Percentiles rank a stretch among this genome's conserved stretches.
These are phyloP conservation scores for Grammothele lineata DNA, from an alignment of 768 basidiomycete species.

Conservation along the genomic window DNA sequence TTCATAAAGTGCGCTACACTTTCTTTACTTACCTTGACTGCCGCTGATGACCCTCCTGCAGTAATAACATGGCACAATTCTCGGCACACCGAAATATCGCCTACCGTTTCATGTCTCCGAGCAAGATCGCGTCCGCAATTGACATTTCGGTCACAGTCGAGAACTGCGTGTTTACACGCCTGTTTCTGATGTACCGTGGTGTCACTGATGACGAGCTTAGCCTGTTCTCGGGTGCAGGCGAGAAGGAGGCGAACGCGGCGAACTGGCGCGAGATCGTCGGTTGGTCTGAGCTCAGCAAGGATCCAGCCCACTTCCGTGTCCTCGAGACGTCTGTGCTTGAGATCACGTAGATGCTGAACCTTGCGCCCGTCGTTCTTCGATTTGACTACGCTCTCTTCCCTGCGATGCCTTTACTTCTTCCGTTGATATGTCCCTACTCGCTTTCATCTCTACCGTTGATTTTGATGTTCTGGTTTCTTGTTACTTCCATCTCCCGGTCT, in stretches of 20 bases:
- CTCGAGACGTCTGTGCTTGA: conserved; percentile 79
- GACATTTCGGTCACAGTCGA: conserved; percentile 83
- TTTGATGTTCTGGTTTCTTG: neutral
- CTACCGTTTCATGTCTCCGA: conserved; percentile 81
- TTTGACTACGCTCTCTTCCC: neutral
- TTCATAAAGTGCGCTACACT: conserved; percentile 65
- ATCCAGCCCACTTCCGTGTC: conserved; percentile 68
- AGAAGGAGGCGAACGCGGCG: conserved; percentile 77
- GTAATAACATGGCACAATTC: conserved; percentile 74
- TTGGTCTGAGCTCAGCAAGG: conserved; percentile 80
- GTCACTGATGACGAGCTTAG: conserved; percentile 76
- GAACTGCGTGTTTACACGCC: conserved; percentile 75
- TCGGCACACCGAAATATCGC: conserved; percentile 81
- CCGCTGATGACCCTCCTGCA: conserved; percentile 32
- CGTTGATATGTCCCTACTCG: neutral
- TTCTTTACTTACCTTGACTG: conserved; percentile 1
- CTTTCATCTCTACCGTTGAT: conserved; percentile 7
- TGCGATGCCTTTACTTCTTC: neutral
- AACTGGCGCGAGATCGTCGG: conserved; percentile 82
- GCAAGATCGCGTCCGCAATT: conserved; percentile 78
- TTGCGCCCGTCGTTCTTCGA: neutral
- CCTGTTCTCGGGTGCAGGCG: conserved; percentile 71
- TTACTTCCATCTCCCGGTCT: conserved; percentile 1
- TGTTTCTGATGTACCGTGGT: conserved; percentile 86
- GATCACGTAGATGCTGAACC: conserved; percentile 31